phyloP scores from a whole-genome alignment of 441 rosid species.

The Jatropha podagrica region DNA sequence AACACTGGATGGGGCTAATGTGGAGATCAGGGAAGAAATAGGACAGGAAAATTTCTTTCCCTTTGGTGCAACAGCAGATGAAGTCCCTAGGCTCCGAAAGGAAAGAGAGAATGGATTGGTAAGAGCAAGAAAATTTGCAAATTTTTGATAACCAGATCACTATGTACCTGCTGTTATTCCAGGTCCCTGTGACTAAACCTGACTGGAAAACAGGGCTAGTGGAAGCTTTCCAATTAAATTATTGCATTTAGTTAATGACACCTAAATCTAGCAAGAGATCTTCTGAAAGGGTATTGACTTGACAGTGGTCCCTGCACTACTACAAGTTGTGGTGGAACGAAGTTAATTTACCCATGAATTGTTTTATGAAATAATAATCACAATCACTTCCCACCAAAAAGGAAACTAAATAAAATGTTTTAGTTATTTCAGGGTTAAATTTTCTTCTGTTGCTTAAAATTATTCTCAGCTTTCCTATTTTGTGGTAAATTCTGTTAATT shows the following conservation, averaged over 20 bases:
- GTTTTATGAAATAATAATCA: not conserved
- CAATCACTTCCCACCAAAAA: not conserved
- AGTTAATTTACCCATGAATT: not conserved
- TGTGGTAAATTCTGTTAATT: not conserved
- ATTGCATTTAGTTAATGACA: not conserved
- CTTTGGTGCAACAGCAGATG: slow-evolving; percentile 87
- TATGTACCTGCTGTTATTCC: too few species aligned
- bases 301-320: not conserved
- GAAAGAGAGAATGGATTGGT: slow-evolving; percentile 89
- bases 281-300: not conserved
- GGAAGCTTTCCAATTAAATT: not conserved
- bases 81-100: slow-evolving; percentile 74
- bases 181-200: too few species aligned
- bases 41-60: slow-evolving; percentile 91
- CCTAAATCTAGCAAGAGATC: not conserved
- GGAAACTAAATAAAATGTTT: not conserved
- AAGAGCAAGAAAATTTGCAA: slow-evolving; percentile 16
- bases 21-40: slow-evolving; percentile 91
- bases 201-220: too few species aligned
- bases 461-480: not conserved
- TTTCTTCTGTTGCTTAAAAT: not conserved
- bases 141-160: not conserved
- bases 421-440: not conserved
- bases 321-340: not conserved
- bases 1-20: slow-evolving; percentile 96